These are phyloP conservation scores for Botrytis medusae DNA, from an alignment of 2,329 filamentous ascomycete genomes.

Conservation along the genomic window DNA sequence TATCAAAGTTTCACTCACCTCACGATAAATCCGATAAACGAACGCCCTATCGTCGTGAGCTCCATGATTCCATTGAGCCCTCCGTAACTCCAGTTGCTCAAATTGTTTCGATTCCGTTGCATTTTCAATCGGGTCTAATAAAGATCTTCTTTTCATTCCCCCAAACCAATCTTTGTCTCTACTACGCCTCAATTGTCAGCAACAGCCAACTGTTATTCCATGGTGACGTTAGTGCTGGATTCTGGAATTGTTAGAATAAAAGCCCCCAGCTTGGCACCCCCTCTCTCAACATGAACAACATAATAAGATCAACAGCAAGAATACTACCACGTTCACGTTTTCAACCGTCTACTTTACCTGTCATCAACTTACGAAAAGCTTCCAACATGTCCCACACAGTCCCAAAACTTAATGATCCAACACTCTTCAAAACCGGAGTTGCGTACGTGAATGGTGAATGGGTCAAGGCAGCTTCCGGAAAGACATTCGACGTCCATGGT, in stretches of 20 bases:
- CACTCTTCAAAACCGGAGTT: conserved; percentile 79
- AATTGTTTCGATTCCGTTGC: neutral
- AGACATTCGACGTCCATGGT: conserved; percentile 87
- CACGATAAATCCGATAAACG: conserved; percentile 8
- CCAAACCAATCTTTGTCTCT: neutral
- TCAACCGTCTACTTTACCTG: conserved; percentile 32
- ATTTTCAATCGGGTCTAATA: neutral
- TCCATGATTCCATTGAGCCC: neutral
- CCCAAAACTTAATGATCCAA: conserved; percentile 70
- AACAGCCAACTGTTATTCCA: conserved; percentile 13
- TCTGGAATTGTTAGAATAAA: conserved; percentile 15
- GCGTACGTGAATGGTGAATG: conserved; percentile 91
- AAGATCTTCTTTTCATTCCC: neutral
- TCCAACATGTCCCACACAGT: conserved; percentile 36
- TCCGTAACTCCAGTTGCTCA: conserved; percentile 11
- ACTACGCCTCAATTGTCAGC: conserved; percentile 4
- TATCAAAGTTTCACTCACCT: neutral
- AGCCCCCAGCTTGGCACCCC: conserved; percentile 1
- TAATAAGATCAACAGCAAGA: conserved; percentile 32
- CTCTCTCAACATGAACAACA: conserved; percentile 30
- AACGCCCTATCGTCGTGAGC: neutral
- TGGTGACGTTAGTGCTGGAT: conserved; percentile 8
- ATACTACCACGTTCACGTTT: conserved; percentile 32
- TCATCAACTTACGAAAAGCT: conserved; percentile 29
- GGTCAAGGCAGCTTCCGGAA: conserved; percentile 78